These are phyloP conservation scores for Detonula confervacea DNA, from an alignment of 352 stramenopile species.

Conservation along the genomic window DNA sequence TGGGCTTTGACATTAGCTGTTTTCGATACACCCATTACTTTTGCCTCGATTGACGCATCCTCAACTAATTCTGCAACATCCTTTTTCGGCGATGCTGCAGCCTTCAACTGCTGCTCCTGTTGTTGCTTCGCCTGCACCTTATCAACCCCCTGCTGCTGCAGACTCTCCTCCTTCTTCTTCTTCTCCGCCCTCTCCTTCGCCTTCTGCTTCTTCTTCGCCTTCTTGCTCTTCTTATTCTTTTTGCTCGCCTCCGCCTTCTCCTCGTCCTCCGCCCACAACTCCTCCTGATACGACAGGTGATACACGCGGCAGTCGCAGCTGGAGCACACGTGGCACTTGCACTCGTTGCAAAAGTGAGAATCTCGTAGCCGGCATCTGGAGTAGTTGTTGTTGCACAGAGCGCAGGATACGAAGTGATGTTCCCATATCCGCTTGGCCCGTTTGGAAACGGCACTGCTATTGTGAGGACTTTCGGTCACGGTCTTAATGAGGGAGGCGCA, in stretches of 20 bases:
- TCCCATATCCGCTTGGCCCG: constrained; percentile 96
- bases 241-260: constrained; percentile 81
- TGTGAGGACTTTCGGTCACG: constrained; percentile 81
- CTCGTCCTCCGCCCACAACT: constrained; percentile 87
- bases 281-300: constrained; percentile 96
- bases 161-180: constrained; percentile 85
- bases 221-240: constrained; percentile 91
- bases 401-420: constrained; percentile 97
- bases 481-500: constrained; percentile 46
- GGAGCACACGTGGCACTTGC: constrained; percentile 97
- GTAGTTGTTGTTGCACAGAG: constrained; percentile 94
- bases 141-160: constrained; percentile 16
- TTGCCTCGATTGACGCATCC: too few relatives aligned
- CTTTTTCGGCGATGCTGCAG: too few relatives aligned
- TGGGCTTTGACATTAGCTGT: constrained; percentile 13
- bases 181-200: constrained; percentile 89
- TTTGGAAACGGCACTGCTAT: constrained; percentile 94
- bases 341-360: constrained; percentile 96
- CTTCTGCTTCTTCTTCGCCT: constrained; percentile 88
- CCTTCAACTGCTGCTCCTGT: too few relatives aligned
- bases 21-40: not conserved
- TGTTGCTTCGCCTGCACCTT: too few relatives aligned
- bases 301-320: constrained; percentile 97
- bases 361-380: constrained; percentile 92
- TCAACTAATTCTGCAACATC: too few relatives aligned